Evolutionary conservation across 139 green algal species (phyloP), one percentile per base, ranked within the genome.

Genomic region (Chlorella ohadii): DNA sequence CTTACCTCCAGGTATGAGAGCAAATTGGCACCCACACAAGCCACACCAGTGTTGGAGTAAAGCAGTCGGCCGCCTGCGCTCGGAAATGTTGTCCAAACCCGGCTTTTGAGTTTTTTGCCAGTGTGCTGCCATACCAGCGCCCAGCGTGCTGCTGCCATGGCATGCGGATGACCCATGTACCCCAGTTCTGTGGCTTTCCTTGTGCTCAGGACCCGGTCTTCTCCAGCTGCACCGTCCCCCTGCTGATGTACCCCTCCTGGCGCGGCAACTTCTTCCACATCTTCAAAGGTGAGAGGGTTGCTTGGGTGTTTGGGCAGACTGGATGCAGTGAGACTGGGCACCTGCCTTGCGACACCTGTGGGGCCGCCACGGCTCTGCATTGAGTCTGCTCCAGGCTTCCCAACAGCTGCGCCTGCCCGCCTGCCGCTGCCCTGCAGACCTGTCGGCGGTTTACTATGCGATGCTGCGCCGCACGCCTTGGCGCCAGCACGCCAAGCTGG

Each of bases 401-500:
- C n/a, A n/a, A n/a, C n/a, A n/a, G n/a, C n/a, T n/a, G n/a, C n/a
- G 34, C 67, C 67, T 73, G 17, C 34, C 33, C 34, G 17, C 19
- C 34, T 12, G 19, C n/a, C 16, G 2, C 34, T 47, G 34, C 19
- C 67, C 38, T 39, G 59, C 76, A 82, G 76, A 82, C 36, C 41
- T 82, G 76, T 66, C 57, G 15, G 76, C 76, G 5, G 31, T 71
- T 1, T 28, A 59, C 17, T 82, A 82, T 28, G 36, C 76, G 6
- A 38, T 82, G 76, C 76, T 82, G 56, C 76, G 76, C 20, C 76
- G 76, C 76, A 82, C 76, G 27, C 59, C 57, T 36, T 82, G 76
- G 76, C 76, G 59, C 56, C 20, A 27, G 12, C 76, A 82, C 27
- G 76, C 59, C 76, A 82, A 82, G 57, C 76, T 82, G 76, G 76